Percentiles rank a stretch among this genome's conserved stretches.
Conservation (phyloP, 331 rosid genomes). For the Malus hybrid region DNA sequence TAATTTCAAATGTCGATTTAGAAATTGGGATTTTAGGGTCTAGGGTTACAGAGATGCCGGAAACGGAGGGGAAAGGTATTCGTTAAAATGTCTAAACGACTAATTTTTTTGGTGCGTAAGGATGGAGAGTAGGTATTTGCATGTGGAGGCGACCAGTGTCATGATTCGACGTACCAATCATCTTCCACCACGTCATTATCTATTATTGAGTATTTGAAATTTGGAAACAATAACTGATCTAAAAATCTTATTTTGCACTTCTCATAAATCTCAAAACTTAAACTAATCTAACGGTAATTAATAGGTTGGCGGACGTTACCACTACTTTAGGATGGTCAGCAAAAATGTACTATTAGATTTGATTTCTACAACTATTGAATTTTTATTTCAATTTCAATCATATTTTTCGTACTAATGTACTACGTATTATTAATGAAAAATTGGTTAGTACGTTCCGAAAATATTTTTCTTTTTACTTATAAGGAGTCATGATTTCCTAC, state of each 20-base stretch:
- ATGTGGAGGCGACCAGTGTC: background rate
- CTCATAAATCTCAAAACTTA: too few species aligned
- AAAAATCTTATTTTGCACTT: too few species aligned
- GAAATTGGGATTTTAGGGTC: background rate
- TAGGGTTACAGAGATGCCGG: background rate
- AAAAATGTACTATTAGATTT: too few species aligned
- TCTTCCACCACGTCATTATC: background rate
- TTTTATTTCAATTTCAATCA: too few species aligned
- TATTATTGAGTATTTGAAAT: background rate
- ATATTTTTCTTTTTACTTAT: too few species aligned
- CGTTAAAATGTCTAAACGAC: background rate
- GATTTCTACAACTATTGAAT: too few species aligned
- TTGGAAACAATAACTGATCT: background rate
- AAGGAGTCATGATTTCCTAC: background rate
- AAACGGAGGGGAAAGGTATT: background rate
- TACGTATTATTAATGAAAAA: too few species aligned
- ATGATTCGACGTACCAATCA: background rate
- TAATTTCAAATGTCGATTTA: background rate
- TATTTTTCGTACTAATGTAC: too few species aligned
- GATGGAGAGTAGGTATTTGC: background rate
- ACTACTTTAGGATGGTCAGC: too few species aligned
- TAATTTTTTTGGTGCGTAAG: background rate
- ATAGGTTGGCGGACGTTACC: accelerated
- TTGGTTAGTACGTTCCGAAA: background rate
- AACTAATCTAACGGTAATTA: accelerated